Conservation (phyloP, 805 yeast genomes). For the Saturnispora gosingensis region DNA sequence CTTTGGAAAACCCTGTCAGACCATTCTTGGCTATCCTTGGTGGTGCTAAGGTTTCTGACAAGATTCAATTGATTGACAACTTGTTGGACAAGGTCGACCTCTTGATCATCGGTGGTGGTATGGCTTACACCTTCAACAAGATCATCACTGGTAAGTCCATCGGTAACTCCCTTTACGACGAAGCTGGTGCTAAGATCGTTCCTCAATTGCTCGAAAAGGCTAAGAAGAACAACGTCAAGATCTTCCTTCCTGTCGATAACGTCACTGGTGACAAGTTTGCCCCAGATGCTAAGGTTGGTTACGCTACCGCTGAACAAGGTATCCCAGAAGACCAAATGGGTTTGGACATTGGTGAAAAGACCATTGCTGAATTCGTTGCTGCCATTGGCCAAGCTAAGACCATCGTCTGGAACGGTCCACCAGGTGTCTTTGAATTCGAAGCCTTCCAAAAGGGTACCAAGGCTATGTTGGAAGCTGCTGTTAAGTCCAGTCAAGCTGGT, state of each 20-base stretch:
- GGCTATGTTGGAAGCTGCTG: conserved; percentile 80
- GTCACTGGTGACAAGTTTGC: conserved; percentile 92
- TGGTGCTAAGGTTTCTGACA: conserved; percentile 99
- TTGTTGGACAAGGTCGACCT: conserved; percentile 90
- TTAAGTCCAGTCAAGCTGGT: conserved; percentile 77
- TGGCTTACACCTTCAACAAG: conserved; percentile 99
- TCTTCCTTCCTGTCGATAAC: conserved; percentile 91
- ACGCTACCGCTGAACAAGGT: conserved; percentile 84
- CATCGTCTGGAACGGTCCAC: conserved; percentile 99
- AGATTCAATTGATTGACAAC: conserved; percentile 97
- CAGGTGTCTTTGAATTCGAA: conserved; percentile 98
- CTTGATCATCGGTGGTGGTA: conserved; percentile 97
- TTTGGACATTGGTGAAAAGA: conserved; percentile 90
- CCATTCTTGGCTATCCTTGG: conserved; percentile 98
- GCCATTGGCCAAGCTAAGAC: conserved; percentile 92
- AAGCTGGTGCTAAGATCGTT: conserved; percentile 92
- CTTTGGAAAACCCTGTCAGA: conserved; percentile 94
- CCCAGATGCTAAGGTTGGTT: conserved; percentile 78
- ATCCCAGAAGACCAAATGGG: conserved; percentile 95
- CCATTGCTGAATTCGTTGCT: conserved; percentile 66
- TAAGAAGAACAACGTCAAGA: conserved; percentile 87
- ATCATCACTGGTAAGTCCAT: conserved; percentile 75
- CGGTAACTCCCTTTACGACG: conserved; percentile 89
- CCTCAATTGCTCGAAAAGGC: conserved; percentile 91
- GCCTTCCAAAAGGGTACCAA: conserved; percentile 88